Conservation (phyloP, 768 basidiomycete species). For the Mycena epipterygia region DNA sequence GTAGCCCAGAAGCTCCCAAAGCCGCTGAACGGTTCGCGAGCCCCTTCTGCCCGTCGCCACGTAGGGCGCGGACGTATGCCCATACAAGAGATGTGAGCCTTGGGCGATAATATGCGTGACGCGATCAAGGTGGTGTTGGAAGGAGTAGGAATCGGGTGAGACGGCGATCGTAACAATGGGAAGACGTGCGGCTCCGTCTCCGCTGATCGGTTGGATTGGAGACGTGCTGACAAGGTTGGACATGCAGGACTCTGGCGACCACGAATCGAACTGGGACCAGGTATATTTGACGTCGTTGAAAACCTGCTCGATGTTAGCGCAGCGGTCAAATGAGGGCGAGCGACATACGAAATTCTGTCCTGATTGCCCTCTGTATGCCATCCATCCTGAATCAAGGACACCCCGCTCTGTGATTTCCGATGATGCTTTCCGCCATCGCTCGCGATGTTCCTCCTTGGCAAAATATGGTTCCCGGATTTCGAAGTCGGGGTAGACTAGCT, state of each 20-base stretch:
- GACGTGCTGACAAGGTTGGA: slow-evolving; percentile 17
- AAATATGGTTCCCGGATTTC: slow-evolving; percentile 31
- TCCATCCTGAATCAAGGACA: slow-evolving; percentile 16
- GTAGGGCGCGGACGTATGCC: background rate
- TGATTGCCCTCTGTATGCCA: slow-evolving; percentile 28
- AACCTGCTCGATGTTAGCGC: background rate
- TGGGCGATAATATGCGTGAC: slow-evolving; percentile 31
- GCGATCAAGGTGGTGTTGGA: slow-evolving; percentile 35
- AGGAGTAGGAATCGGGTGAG: slow-evolving; percentile 31
- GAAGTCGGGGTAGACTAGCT: slow-evolving; percentile 34
- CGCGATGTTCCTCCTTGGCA: slow-evolving; percentile 21
- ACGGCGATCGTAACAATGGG: slow-evolving; percentile 14
- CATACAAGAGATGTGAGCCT: slow-evolving; percentile 20
- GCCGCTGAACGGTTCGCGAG: slow-evolving; percentile 3
- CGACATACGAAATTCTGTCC: slow-evolving; percentile 33
- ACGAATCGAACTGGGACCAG: slow-evolving; percentile 1
- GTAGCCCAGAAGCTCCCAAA: slow-evolving; percentile 28
- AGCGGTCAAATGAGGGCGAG: background rate
- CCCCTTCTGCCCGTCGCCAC: slow-evolving; percentile 12
- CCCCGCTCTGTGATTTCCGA: background rate
- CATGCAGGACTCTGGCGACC: slow-evolving; percentile 27
- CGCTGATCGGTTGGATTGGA: slow-evolving; percentile 13
- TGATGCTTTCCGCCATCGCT: slow-evolving; percentile 11
- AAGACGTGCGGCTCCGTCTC: background rate
- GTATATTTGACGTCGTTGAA: slow-evolving; percentile 26